These are phyloP conservation scores for Kodamaea neixiangensis DNA, from an alignment of 805 yeast genomes.

Conservation along the genomic window DNA sequence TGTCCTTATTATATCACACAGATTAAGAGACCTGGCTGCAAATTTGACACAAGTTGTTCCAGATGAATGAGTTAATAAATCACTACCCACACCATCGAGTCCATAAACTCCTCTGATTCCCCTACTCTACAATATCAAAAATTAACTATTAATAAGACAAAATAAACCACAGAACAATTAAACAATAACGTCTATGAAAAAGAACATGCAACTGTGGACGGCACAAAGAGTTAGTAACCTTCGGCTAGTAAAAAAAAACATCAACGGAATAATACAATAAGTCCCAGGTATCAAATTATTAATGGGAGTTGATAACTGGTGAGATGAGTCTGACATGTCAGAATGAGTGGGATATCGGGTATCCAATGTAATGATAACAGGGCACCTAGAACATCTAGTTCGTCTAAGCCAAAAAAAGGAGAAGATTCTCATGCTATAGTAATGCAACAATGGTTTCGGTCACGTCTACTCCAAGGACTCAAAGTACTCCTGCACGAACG, in stretches of 20 bases:
- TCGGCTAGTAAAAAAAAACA: neutral
- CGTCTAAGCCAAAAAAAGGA: neutral
- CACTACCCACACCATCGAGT: neutral
- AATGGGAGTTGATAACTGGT: neutral
- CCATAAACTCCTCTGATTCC: no score
- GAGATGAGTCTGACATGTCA: neutral
- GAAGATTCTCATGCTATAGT: constrained; percentile 1
- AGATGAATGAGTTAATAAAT: no score
- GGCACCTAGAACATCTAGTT: neutral
- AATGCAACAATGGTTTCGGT: neutral
- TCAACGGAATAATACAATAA: constrained; percentile 3
- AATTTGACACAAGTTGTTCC: no score
- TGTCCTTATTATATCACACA: no score
- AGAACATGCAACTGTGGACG: neutral
- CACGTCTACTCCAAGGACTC: neutral
- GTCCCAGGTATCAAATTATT: neutral
- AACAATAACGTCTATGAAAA: constrained; percentile 2
- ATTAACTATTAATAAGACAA: neutral
- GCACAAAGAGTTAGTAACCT: neutral
- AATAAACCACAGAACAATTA: neutral
- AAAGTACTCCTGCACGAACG: constrained; percentile 63
- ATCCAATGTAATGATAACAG: neutral
- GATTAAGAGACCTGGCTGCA: no score
- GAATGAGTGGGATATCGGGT: neutral
- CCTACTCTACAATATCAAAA: neutral